These are phyloP conservation scores for Cercophora sp. DNA, from an alignment of 495 filamentous ascomycete species.

Conservation along the genomic window DNA sequence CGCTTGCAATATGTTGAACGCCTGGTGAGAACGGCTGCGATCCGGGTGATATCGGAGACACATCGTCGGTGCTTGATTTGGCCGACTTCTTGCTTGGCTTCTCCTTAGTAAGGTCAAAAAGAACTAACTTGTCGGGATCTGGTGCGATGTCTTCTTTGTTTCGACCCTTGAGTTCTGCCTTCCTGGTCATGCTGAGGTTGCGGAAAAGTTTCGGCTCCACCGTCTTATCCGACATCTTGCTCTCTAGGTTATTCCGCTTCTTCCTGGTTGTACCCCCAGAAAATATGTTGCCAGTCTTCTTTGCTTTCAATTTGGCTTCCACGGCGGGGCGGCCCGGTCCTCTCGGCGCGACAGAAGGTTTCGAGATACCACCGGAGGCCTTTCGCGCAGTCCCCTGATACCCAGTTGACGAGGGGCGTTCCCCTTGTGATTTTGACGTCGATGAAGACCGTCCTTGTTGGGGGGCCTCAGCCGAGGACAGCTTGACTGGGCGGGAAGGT, in stretches of 20 bases:
- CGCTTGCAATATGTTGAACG: no score
- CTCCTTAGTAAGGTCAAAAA: conserved; percentile 13
- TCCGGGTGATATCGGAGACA: no score
- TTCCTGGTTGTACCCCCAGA: conserved; percentile 10
- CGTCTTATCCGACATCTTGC: not conserved
- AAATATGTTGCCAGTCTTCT: conserved; percentile 26
- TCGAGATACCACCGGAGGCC: not conserved
- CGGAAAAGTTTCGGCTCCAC: no score
- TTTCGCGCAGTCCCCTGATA: conserved; percentile 25
- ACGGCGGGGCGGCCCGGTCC: not conserved
- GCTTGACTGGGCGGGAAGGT: no score
- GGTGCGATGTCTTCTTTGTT: conserved; percentile 28
- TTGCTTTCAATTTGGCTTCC: conserved; percentile 15
- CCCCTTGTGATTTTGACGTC: no score
- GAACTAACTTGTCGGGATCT: conserved; percentile 8
- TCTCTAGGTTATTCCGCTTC: not conserved
- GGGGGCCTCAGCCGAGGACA: no score
- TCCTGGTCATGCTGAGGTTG: no score
- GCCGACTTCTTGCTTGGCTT: not conserved
- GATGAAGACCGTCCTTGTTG: no score
- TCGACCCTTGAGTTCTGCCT: no score
- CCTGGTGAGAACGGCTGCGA: no score
- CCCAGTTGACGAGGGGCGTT: conserved; percentile 16
- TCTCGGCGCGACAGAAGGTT: not conserved
- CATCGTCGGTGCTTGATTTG: no score